phyloP scores from a whole-genome alignment of 306 rosid species.

The Malus asiatica region DNA sequence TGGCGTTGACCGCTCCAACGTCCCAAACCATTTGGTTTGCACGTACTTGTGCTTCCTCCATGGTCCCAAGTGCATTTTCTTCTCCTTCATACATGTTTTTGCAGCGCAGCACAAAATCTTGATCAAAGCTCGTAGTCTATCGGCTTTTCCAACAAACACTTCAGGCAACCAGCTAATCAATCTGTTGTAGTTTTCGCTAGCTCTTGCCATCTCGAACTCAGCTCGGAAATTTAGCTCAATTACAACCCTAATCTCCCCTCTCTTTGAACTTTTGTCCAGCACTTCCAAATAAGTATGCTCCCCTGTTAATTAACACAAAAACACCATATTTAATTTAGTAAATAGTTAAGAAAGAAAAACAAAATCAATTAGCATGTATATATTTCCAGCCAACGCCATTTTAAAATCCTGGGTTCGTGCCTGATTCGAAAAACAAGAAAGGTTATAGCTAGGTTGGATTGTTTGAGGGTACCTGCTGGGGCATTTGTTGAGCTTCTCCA shows the following conservation, averaged over 20 bases:
- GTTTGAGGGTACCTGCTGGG: slow-evolving; percentile 44
- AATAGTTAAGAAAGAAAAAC: no score
- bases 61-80: slow-evolving; percentile 77
- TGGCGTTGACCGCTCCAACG: slow-evolving; percentile 29
- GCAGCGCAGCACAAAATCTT: slow-evolving; percentile 72
- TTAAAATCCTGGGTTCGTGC: neutral
- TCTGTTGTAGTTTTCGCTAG: slow-evolving; percentile 49
- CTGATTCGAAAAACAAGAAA: neutral
- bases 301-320: slow-evolving; percentile 28
- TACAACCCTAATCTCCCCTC: slow-evolving; percentile 38
- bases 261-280: slow-evolving; percentile 34
- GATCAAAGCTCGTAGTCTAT: slow-evolving; percentile 36
- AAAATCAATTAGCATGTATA: neutral
- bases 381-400: neutral
- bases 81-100: slow-evolving; percentile 79
- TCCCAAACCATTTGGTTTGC: slow-evolving; percentile 81
- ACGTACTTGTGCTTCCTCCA: slow-evolving; percentile 85
- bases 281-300: slow-evolving; percentile 71
- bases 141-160: slow-evolving; percentile 65
- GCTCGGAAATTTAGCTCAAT: slow-evolving; percentile 63
- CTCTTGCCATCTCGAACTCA: slow-evolving; percentile 76
- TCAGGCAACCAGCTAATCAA: slow-evolving; percentile 52
- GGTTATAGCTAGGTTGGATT: neutral
- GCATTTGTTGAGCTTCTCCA: slow-evolving; percentile 48
- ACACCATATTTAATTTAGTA: neutral